Evolutionary conservation across 2,329 filamentous ascomycete species (phyloP), one percentile per base, ranked within the genome.

Genomic region (Leptosphaerulina australis): DNA sequence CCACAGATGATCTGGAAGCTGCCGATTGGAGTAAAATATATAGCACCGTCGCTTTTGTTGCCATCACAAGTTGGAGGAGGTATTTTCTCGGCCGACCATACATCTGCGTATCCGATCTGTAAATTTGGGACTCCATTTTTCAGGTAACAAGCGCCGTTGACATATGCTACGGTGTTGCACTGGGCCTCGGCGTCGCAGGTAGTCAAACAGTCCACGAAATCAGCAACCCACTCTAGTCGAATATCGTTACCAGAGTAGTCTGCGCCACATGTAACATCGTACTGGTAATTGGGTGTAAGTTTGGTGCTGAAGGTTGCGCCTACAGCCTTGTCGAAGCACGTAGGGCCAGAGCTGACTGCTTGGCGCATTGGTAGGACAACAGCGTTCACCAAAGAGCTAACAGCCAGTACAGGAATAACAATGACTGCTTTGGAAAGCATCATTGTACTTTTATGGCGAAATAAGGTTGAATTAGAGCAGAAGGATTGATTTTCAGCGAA

Each of bases 71-170:
- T 35, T 3, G 31, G 40, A 5, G 29, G 10, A 10, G 40, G 31
- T 8, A 18, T 44, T 31, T 44, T 44, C 22, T 28, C 36, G 21
- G 40, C 40, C 22, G 40, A 26, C 40, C 40, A 44, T n/a, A 44
- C 20, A 33, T 12, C 21, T 14, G 9, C n/a, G 20, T 43, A 33
- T 12, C 20, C 20, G 4, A 9, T 5, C 14, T 5, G 4, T 8
- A 34, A 11, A 12, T 1, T 17, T n/a, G 37, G 15, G 2, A 33
- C 28, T 14, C 28, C 28, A 20, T 26, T 15, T 20, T 43, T 43
- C 11, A 43, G 28, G 20, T 43, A 43, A 20, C 39, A 43, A 25
- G 29, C 17, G 11, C 39, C 39, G 28, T 43, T 25, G 14, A 15
- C 28, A 15, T 26, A 43, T 3, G 39, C 29, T 3, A 43, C 39